These are phyloP conservation scores for Clavulina sp. DNA, from an alignment of 768 basidiomycete species.

Conservation along the genomic window DNA sequence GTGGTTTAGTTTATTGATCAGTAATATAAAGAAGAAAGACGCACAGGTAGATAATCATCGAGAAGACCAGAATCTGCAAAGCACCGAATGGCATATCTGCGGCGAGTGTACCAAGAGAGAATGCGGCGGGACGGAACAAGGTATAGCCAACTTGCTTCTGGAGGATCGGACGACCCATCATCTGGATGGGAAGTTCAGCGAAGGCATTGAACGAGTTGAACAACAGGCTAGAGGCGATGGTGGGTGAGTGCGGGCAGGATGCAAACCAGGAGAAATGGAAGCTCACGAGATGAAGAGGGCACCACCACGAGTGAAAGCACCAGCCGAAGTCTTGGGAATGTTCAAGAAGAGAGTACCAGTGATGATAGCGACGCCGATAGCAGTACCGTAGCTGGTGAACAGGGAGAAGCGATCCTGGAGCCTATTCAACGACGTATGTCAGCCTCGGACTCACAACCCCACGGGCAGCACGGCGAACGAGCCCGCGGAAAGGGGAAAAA, in stretches of 20 bases:
- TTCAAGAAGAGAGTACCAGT: conserved; percentile 62
- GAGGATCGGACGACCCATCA: conserved; percentile 57
- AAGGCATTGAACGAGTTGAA: conserved; percentile 57
- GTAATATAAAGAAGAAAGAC: not conserved
- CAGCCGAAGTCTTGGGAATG: conserved; percentile 51
- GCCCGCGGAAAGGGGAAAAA: conserved; percentile 35
- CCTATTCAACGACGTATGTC: not conserved
- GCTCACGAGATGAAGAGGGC: conserved; percentile 41
- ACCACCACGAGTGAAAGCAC: conserved; percentile 76
- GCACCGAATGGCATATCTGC: conserved; percentile 25
- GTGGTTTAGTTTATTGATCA: not conserved
- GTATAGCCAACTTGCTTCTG: conserved; percentile 26
- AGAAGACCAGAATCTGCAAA: conserved; percentile 17
- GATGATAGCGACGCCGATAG: conserved; percentile 32
- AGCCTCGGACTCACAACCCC: no score
- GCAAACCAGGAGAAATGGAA: conserved; percentile 15
- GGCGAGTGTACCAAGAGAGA: conserved; percentile 19
- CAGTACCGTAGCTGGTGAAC: not conserved
- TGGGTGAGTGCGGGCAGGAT: conserved; percentile 8
- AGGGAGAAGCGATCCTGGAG: not conserved
- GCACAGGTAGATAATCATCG: conserved; percentile 23
- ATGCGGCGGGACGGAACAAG: conserved; percentile 26
- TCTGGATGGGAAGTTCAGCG: conserved; percentile 57
- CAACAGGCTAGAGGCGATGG: conserved; percentile 22
- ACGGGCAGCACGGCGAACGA: not conserved